These are phyloP conservation scores for Monosporascus sp. DNA, from an alignment of 2,329 filamentous ascomycete genomes.

Conservation along the genomic window DNA sequence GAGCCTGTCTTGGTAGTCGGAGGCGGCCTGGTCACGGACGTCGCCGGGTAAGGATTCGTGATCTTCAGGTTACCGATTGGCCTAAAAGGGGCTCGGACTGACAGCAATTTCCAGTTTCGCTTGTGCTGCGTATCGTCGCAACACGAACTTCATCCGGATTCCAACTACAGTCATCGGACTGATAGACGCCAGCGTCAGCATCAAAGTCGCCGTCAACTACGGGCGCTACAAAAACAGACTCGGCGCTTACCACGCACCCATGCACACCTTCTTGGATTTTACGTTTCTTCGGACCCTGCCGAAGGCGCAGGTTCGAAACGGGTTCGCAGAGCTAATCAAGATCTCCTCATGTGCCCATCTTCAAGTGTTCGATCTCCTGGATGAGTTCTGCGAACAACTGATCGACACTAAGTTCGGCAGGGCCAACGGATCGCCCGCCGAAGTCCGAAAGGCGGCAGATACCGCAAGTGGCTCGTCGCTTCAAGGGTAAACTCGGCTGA, in stretches of 20 bases:
- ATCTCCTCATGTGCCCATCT: constrained; percentile 67
- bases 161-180: constrained; percentile 72
- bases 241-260: constrained; percentile 67
- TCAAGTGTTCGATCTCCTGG: constrained; percentile 61
- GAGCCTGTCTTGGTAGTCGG: constrained; percentile 64
- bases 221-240: constrained; percentile 72
- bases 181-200: constrained; percentile 70
- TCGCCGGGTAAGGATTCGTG: constrained; percentile 59
- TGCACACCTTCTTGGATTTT: constrained; percentile 70
- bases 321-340: constrained; percentile 72
- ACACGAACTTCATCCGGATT: constrained; percentile 69
- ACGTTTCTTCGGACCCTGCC: constrained; percentile 66
- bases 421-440: constrained; percentile 46
- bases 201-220: constrained; percentile 76
- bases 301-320: constrained; percentile 64
- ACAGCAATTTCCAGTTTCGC: constrained; percentile 48
- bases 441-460: constrained; percentile 58
- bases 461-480: constrained; percentile 13
- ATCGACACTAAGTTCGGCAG: constrained; percentile 63
- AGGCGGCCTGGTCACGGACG: constrained; percentile 67
- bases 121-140: constrained; percentile 66
- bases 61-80: neutral
- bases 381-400: constrained; percentile 64
- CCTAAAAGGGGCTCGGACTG: neutral
- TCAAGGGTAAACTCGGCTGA: neutral